Evolutionary conservation across 1,284 basidiomycete species (phyloP).

Genomic region (Lignosus rhinocerotis): DNA sequence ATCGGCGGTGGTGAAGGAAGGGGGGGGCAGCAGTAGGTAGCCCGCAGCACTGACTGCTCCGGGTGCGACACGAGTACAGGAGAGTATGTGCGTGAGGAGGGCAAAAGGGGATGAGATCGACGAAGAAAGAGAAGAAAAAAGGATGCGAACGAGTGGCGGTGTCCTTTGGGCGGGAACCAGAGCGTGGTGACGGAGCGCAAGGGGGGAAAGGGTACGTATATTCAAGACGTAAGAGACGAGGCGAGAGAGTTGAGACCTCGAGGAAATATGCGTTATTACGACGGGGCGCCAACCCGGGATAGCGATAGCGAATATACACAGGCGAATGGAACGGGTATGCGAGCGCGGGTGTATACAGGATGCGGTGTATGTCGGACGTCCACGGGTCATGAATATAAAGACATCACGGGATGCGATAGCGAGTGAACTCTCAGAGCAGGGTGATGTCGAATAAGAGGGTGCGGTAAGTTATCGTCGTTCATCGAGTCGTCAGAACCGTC

Average conservation of each 20-base stretch:
- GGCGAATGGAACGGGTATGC: slow-evolving; percentile 22
- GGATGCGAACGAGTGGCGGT: slow-evolving; percentile 25
- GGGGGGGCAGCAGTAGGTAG: slow-evolving; percentile 2
- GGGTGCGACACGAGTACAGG: not conserved
- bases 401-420: slow-evolving; percentile 13
- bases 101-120: too few relatives aligned
- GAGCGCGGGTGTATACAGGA: slow-evolving; percentile 12
- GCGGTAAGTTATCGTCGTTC: slow-evolving; percentile 24
- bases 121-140: not conserved
- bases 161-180: slow-evolving; percentile 29
- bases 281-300: slow-evolving; percentile 19
- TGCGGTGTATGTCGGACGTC: slow-evolving; percentile 16
- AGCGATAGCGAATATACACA: slow-evolving; percentile 27
- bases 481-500: slow-evolving; percentile 26
- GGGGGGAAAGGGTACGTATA: slow-evolving; percentile 6
- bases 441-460: slow-evolving; percentile 7
- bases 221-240: slow-evolving; percentile 1
- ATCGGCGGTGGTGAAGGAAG: not conserved
- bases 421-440: slow-evolving; percentile 14
- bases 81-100: not conserved
- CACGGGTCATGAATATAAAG: slow-evolving; percentile 15
- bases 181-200: slow-evolving; percentile 15
- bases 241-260: not conserved
- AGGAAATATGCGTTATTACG: slow-evolving; percentile 15
- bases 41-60: slow-evolving; percentile 11